A percentile compares a stretch with the other conserved stretches of the same genome.
Conservation (phyloP, 306 rosid genomes). For the Castanospermum australe region DNA sequence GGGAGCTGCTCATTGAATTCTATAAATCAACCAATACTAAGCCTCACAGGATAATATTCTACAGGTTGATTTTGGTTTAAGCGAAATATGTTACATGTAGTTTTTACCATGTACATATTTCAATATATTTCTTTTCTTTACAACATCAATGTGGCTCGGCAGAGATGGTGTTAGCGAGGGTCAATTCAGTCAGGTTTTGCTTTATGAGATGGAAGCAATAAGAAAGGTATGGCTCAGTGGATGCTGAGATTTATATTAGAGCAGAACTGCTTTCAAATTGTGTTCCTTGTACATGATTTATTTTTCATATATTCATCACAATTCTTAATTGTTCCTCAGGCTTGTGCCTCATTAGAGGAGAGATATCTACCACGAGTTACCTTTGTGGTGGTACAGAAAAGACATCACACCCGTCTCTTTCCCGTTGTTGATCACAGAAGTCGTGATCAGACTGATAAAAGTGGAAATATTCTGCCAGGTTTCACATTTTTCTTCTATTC, state of each 20-base stretch:
- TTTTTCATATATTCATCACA: not conserved
- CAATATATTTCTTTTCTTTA: not conserved
- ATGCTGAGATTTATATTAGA: no score
- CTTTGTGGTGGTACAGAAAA: constrained; percentile 74
- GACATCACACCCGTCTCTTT: constrained; percentile 78
- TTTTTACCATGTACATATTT: not conserved
- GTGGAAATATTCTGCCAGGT: constrained; percentile 91
- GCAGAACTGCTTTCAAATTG: not conserved
- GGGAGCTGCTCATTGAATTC: constrained; percentile 63
- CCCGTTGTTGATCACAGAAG: constrained; percentile 37
- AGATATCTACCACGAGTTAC: constrained; percentile 57
- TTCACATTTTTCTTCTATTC: not conserved
- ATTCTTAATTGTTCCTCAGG: constrained; percentile 42
- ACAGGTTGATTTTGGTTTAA: constrained; percentile 53
- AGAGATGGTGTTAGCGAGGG: constrained; percentile 96
- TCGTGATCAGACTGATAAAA: constrained; percentile 34
- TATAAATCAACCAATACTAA: constrained; percentile 18
- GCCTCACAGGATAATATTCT: constrained; percentile 71
- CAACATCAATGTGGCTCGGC: constrained; percentile 1
- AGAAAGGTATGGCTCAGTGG: constrained; percentile 49
- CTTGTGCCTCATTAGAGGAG: constrained; percentile 51
- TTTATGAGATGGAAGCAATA: constrained; percentile 80
- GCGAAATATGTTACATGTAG: not conserved
- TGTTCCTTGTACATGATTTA: not conserved
- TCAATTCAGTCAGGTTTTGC: constrained; percentile 72